Evolutionary conservation across 169 alveolate genomes (phyloP).

Genomic region (Eimeria sp.): DNA sequence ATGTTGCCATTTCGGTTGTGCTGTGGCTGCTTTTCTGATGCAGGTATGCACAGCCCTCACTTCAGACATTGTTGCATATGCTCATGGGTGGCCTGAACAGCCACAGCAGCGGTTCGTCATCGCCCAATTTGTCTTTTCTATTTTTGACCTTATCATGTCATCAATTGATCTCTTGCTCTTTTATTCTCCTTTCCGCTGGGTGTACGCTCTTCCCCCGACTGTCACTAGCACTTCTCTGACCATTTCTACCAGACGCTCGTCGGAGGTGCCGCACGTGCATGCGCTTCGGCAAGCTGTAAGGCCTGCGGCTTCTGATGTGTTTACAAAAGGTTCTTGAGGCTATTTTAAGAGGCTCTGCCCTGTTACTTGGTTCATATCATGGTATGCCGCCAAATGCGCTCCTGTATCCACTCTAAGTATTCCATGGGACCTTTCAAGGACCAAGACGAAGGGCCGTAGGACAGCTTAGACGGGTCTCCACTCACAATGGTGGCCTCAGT

Average conservation of each 20-base stretch:
- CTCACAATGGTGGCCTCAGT: slow-evolving; percentile 62
- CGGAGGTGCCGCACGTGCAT: neutral
- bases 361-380: neutral
- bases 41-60: neutral
- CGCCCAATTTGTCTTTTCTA: neutral
- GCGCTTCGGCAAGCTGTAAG: neutral
- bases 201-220: neutral
- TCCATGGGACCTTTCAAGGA: neutral
- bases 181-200: neutral
- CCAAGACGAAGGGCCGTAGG: neutral
- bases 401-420: too few relatives aligned
- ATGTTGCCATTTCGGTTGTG: neutral
- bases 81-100: neutral
- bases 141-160: neutral
- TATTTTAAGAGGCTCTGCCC: neutral
- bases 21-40: neutral
- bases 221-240: neutral
- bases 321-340: neutral
- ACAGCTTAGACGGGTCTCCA: neutral
- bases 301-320: neutral
- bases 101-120: slow-evolving; percentile 10
- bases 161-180: neutral
- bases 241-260: neutral
- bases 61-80: neutral
- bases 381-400: neutral